phyloP scores from a whole-genome alignment of 2,329 filamentous ascomycete species.

The Rhinocladiella similis region DNA sequence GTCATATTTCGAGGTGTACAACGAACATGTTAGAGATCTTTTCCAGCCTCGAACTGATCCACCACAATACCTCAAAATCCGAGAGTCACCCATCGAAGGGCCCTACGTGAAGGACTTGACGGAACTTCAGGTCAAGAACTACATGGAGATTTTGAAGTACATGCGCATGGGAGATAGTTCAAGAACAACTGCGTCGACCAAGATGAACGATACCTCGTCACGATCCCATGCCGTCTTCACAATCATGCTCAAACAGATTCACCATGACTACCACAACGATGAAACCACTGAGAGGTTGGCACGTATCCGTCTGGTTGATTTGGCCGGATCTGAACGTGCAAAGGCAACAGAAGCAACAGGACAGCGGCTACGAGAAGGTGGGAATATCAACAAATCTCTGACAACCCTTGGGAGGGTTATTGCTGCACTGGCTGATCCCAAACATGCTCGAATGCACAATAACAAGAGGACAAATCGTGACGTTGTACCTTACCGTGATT shows the following conservation, averaged over 20 bases:
- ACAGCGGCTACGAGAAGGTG: conserved; percentile 84
- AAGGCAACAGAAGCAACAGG: conserved; percentile 96
- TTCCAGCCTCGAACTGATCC: conserved; percentile 77
- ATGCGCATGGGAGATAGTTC: conserved; percentile 90
- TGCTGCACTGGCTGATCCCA: conserved; percentile 78
- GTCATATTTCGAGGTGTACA: conserved; percentile 99
- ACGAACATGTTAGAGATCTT: conserved; percentile 95
- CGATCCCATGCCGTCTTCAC: conserved; percentile 97
- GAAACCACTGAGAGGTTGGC: conserved; percentile 94
- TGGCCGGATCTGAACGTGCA: conserved; percentile 91
- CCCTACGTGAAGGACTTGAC: conserved; percentile 97
- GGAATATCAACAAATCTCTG: conserved; percentile 98
- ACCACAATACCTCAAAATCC: conserved; percentile 93
- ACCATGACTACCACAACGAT: conserved; percentile 95
- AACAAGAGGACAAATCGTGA: conserved; percentile 64
- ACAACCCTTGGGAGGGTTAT: conserved; percentile 95
- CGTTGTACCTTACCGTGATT: conserved; percentile 90
- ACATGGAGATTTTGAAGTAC: conserved; percentile 81
- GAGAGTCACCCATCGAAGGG: conserved; percentile 90
- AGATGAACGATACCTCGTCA: conserved; percentile 99
- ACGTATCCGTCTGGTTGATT: conserved; percentile 89
- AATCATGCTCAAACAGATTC: conserved; percentile 96
- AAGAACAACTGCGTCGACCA: conserved; percentile 87
- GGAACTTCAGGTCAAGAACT: conserved; percentile 85
- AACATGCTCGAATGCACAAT: conserved; percentile 53